Evolutionary conservation across 2,329 filamentous ascomycete species (phyloP).

Genomic region (Exophiala viscosa): DNA sequence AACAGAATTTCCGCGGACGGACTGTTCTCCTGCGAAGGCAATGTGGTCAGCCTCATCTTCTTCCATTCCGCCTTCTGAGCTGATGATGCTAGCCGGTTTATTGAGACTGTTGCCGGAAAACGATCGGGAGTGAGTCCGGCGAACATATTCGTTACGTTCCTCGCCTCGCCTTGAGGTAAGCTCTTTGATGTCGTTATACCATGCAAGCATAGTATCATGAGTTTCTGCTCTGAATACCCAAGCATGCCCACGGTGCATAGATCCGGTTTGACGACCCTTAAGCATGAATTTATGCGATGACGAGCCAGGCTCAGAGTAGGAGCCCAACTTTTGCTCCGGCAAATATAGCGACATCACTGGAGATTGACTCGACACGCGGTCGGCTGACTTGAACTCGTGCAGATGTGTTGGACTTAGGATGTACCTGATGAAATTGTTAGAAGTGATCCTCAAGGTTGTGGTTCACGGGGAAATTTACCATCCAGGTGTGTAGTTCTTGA

Average conservation of each 20-base stretch:
- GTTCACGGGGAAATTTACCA: slow-evolving; percentile 58
- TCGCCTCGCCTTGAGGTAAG: slow-evolving; percentile 85
- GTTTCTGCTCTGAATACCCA: slow-evolving; percentile 67
- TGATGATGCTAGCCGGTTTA: slow-evolving; percentile 59
- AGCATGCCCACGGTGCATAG: slow-evolving; percentile 76
- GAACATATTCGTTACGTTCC: slow-evolving; percentile 82
- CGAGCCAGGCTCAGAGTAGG: slow-evolving; percentile 75
- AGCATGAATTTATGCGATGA: slow-evolving; percentile 97
- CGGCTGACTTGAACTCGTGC: slow-evolving; percentile 98
- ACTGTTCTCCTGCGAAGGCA: slow-evolving; percentile 59
- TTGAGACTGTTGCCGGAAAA: slow-evolving; percentile 61
- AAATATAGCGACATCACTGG: slow-evolving; percentile 96
- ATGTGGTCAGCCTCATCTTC: slow-evolving; percentile 67
- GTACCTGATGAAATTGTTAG: slow-evolving; percentile 59
- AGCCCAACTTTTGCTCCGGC: slow-evolving; percentile 90
- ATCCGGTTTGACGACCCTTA: slow-evolving; percentile 88
- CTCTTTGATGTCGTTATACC: slow-evolving; percentile 88
- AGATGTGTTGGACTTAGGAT: slow-evolving; percentile 93
- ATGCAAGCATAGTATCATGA: slow-evolving; percentile 93
- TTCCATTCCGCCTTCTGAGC: slow-evolving; percentile 73
- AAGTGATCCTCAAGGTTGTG: neutral
- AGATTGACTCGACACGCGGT: slow-evolving; percentile 74
- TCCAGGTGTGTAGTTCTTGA: slow-evolving; percentile 94
- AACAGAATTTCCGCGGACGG: slow-evolving; percentile 27
- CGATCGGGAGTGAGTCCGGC: slow-evolving; percentile 68